Base-by-base conservation (phyloP, 345 rosid species). In the Euphorbia peplus region DNA sequence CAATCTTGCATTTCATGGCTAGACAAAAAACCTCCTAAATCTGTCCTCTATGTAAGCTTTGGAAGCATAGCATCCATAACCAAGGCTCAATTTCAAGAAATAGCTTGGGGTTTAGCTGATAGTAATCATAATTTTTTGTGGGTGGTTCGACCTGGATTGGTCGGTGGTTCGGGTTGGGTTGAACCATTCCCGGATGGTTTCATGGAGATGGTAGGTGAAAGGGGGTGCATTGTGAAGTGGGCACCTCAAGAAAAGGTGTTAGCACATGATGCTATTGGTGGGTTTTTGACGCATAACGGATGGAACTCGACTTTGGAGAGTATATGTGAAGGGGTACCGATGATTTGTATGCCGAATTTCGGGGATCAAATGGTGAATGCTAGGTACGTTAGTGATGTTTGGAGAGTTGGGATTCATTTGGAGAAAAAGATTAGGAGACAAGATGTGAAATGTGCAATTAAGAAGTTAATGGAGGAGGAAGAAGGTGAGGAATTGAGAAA, bases 1-100 rank as follows among this genome's bases (percentile, higher is more conserved):
- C 59, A 64, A 29, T 46, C 69, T 32, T 84, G 86, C 74, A 56
- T 78, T n/a, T 1, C 71, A 0, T 82, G 88, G 88, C 83, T 84
- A 3, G 83, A 85, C 35, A 42, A 48, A 15, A 79, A 80, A 13
- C 72, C 80, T 21, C 59, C 56, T 5, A 51, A 50, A 28, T 78
- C 86, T 0, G 80, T 82, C 1, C 52, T 84, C 26, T 84, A 80
- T 15, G 80, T 80, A 2, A 80, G 78, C 76, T 84, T 82, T 60
- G 86, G 88, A 3, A 78, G 83, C 67, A 0, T 80, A 5, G 60
- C 76, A 30, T 1, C 41, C 2, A 59, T 59, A 30, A 30, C 29
- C 19, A 12, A 30, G 24, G 14, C 42, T 30, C 42, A 59, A 16
- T 59, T 59, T 59, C 13, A 4, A 6, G 63, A 59, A 8, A 59